Percentiles rank a stretch among this genome's conserved stretches.
phyloP scores from a whole-genome alignment of 345 rosid species.

The Eucalyptus regnans region DNA sequence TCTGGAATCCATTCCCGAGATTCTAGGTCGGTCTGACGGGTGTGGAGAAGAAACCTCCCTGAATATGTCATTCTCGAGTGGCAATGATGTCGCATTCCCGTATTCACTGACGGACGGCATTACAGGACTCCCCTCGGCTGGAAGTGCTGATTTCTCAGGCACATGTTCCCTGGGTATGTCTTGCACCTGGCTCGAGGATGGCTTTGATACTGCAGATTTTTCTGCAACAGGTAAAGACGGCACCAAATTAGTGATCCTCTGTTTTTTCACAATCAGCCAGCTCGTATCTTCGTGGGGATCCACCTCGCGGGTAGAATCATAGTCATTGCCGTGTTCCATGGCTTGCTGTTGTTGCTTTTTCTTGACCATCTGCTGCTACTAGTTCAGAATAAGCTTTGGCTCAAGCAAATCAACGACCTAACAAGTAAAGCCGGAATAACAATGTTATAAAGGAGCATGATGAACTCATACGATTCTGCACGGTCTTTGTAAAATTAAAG shows the following conservation, averaged over 20 bases:
- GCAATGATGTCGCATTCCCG: background rate
- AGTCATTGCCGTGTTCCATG: background rate
- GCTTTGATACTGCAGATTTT: background rate
- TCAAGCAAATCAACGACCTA: background rate
- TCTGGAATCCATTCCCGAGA: background rate
- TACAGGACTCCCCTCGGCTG: background rate
- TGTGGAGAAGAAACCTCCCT: background rate
- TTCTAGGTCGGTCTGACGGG: background rate
- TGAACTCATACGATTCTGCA: background rate
- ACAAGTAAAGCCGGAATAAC: background rate
- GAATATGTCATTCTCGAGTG: background rate
- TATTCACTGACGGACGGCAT: background rate
- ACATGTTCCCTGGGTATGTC: background rate
- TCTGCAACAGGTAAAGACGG: background rate
- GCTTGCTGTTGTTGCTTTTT: background rate
- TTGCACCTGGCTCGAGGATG: background rate
- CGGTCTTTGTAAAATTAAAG: background rate
- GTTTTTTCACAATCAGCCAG: conserved; percentile 8
- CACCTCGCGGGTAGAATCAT: background rate
- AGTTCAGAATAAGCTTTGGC: background rate
- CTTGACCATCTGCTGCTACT: background rate
- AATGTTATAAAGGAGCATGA: background rate
- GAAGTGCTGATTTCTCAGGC: background rate
- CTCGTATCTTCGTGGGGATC: background rate
- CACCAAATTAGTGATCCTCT: conserved; percentile 3